phyloP scores from a whole-genome alignment of 306 rosid species.

The Sophora flavescens region DNA sequence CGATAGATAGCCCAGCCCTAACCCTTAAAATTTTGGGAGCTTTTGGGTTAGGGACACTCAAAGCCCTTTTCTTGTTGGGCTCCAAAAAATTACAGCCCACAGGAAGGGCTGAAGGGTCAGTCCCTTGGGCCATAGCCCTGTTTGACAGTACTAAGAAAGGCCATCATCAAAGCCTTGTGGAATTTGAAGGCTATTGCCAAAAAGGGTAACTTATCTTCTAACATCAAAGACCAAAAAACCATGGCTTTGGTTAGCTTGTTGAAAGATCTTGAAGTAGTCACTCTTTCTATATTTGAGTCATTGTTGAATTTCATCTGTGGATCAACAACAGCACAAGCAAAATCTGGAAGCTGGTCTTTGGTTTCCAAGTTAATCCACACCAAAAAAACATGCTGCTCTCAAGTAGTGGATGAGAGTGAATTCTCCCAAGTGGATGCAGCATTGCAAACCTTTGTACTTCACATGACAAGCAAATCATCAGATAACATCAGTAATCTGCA shows the following conservation, averaged over 20 bases:
- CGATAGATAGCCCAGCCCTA: no score
- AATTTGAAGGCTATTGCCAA: slow-evolving; percentile 34
- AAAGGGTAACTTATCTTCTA: slow-evolving; percentile 2
- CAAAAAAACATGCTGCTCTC: slow-evolving; percentile 19
- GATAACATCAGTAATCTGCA: slow-evolving; percentile 4
- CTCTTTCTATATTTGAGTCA: slow-evolving; percentile 36
- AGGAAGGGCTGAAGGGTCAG: no score
- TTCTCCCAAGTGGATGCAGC: slow-evolving; percentile 41
- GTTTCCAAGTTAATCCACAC: slow-evolving; percentile 43
- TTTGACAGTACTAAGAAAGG: no score
- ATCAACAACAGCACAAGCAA: slow-evolving; percentile 31
- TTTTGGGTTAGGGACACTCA: no score
- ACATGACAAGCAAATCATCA: slow-evolving; percentile 33
- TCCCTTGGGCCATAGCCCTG: no score
- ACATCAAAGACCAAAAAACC: slow-evolving; percentile 6
- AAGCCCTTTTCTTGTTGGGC: no score
- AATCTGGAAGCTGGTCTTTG: slow-evolving; percentile 39
- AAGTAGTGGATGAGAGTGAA: slow-evolving; percentile 32
- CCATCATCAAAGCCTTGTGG: slow-evolving; percentile 38
- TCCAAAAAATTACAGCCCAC: no score
- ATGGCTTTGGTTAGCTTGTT: slow-evolving; percentile 31
- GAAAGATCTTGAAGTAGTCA: slow-evolving; percentile 32
- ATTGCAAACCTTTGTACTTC: slow-evolving; percentile 29
- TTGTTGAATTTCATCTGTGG: slow-evolving; percentile 37
- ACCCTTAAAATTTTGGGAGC: no score